Evolutionary conservation across 139 green algal genomes (phyloP).

Genomic region (Pleodorina starrii): DNA sequence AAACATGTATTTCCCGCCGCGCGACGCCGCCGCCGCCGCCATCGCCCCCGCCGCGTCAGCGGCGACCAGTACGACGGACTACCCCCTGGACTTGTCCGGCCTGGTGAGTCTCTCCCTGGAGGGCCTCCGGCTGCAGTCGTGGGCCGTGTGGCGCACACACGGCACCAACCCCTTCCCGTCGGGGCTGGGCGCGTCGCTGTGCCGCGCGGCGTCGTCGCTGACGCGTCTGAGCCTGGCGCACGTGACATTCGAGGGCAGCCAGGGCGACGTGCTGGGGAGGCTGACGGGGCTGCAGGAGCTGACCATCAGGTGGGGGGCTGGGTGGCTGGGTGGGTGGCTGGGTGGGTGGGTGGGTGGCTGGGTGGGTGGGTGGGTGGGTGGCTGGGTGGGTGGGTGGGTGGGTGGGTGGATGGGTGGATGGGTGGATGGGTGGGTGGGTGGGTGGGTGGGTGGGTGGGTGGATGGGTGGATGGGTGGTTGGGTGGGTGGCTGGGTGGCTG

Average conservation of each 20-base stretch:
- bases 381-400: no score
- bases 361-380: no score
- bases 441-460: no score
- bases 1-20: not conserved
- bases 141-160: not conserved
- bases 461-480: no score
- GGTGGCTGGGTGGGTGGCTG: no score
- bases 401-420: no score
- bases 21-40: not conserved
- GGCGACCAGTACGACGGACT: not conserved
- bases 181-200: not conserved
- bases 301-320: conserved; percentile 18
- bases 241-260: conserved; percentile 2
- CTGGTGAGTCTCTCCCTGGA: not conserved
- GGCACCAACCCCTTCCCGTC: not conserved
- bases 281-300: conserved; percentile 34
- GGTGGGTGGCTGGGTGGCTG: no score
- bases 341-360: no score
- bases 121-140: not conserved
- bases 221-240: not conserved
- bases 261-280: conserved; percentile 2
- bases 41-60: not conserved
- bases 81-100: conserved; percentile 8
- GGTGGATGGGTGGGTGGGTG: no score
- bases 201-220: not conserved